Evolutionary conservation across 257 asterid species (phyloP).

Genomic region (Euphrasia confusa): DNA sequence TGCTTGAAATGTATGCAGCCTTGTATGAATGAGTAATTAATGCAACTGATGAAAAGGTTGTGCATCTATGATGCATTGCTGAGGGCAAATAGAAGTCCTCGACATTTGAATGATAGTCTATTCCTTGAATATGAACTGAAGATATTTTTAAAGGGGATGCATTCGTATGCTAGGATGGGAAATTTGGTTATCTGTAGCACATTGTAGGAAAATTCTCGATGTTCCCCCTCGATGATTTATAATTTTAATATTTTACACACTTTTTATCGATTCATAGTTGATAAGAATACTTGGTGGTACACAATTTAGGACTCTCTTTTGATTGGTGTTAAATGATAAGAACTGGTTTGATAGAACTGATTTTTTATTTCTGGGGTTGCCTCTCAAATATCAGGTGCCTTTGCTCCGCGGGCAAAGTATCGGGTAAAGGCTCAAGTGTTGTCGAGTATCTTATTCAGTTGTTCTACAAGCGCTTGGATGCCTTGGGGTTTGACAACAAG

Average conservation of each 20-base stretch:
- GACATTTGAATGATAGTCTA: constrained; percentile 4
- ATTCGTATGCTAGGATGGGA: constrained; percentile 8
- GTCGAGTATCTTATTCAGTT: constrained; percentile 79
- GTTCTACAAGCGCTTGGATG: constrained; percentile 73
- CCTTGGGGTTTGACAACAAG: constrained; percentile 71
- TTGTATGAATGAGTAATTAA: constrained; percentile 2
- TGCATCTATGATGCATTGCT: constrained; percentile 10
- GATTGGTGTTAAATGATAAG: neutral
- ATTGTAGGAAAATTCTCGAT: constrained; percentile 4
- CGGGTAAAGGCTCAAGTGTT: constrained; percentile 73
- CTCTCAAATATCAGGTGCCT: constrained; percentile 71
- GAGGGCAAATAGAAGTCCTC: constrained; percentile 16
- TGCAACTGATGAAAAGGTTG: constrained; percentile 17
- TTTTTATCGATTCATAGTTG: neutral
- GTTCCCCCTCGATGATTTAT: neutral
- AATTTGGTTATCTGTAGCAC: constrained; percentile 5
- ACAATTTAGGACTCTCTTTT: constrained; percentile 2
- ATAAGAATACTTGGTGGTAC: neutral
- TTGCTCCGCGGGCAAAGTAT: constrained; percentile 81
- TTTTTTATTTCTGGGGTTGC: constrained; percentile 18
- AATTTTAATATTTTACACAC: neutral
- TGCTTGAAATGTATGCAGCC: constrained; percentile 5
- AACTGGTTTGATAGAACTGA: constrained; percentile 13
- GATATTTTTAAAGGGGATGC: constrained; percentile 11
- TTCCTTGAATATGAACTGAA: neutral